These are phyloP conservation scores for Volvariella volvacea DNA, from an alignment of 1,284 basidiomycete species.

Conservation along the genomic window DNA sequence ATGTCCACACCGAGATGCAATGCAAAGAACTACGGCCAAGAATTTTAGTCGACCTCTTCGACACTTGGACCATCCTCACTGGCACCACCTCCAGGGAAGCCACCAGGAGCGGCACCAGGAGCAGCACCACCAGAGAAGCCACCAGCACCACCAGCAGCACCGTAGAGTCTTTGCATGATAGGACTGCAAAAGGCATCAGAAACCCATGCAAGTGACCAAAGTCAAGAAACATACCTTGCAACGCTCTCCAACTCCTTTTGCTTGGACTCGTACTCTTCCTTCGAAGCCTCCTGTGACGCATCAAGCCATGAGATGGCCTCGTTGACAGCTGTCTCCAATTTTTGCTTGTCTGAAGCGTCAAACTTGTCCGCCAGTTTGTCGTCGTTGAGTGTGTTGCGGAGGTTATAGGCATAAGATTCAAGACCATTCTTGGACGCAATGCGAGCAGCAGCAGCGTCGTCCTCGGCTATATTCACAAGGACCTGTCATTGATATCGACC, in stretches of 20 bases:
- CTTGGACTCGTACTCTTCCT: constrained; percentile 93
- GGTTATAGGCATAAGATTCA: constrained; percentile 95
- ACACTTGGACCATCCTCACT: constrained; percentile 79
- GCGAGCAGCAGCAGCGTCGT: constrained; percentile 76
- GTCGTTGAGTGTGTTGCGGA: constrained; percentile 85
- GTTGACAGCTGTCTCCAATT: constrained; percentile 80
- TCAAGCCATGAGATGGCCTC: constrained; percentile 91
- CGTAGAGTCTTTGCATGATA: constrained; percentile 93
- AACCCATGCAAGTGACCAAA: constrained; percentile 4
- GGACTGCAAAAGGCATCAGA: constrained; percentile 38
- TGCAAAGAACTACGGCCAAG: constrained; percentile 10
- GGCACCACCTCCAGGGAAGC: constrained; percentile 41
- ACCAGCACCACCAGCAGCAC: constrained; percentile 57
- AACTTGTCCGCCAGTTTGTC: constrained; percentile 89
- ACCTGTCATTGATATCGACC: constrained; percentile 15
- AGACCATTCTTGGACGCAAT: constrained; percentile 85
- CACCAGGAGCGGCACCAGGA: constrained; percentile 42
- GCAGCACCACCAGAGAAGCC: constrained; percentile 45
- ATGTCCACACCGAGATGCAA: constrained; percentile 7
- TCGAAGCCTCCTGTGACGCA: constrained; percentile 81
- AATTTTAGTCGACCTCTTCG: constrained; percentile 76
- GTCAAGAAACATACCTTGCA: constrained; percentile 48
- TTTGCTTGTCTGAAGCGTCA: constrained; percentile 81
- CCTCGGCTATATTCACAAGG: constrained; percentile 54
- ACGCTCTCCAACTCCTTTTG: constrained; percentile 94